Evolutionary conservation across 441 rosid genomes (phyloP).

Genomic region (Populus tomentosa): DNA sequence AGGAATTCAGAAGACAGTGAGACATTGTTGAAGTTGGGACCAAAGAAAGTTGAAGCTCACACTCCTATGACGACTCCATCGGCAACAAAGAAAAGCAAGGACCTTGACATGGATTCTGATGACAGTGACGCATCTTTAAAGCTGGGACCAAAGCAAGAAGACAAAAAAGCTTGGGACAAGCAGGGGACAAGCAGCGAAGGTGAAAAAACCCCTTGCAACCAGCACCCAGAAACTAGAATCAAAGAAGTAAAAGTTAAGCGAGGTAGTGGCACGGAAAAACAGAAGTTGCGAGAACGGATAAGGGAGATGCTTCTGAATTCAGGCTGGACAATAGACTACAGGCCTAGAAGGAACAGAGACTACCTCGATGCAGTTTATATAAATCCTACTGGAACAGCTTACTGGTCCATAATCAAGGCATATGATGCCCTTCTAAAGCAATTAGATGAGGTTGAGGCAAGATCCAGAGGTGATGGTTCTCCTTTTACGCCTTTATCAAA

Average conservation of each 20-base stretch:
- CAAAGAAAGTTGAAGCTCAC: constrained; percentile 8
- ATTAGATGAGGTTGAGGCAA: constrained; percentile 50
- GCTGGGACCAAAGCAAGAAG: constrained; percentile 30
- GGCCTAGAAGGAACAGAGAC: constrained; percentile 93
- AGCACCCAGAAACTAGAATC: constrained; percentile 22
- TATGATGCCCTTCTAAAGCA: constrained; percentile 94
- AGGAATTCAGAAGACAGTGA: constrained; percentile 24
- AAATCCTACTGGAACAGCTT: constrained; percentile 85
- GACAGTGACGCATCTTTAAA: constrained; percentile 53
- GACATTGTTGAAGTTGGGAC: constrained; percentile 20
- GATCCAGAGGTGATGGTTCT: constrained; percentile 40
- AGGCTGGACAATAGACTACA: constrained; percentile 94
- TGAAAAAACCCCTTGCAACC: constrained; percentile 42
- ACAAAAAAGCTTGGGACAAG: constrained; percentile 11
- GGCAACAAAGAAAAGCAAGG: constrained; percentile 33
- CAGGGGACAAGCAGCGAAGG: constrained; percentile 30
- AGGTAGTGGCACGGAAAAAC: constrained; percentile 97
- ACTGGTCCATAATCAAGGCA: constrained; percentile 97
- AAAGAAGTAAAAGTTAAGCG: constrained; percentile 71
- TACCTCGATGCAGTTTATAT: constrained; percentile 94
- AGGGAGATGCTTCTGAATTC: constrained; percentile 86
- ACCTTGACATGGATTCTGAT: constrained; percentile 44
- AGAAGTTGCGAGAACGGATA: constrained; percentile 80
- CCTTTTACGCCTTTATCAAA: constrained; percentile 61
- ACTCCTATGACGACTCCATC: constrained; percentile 15